Base-by-base conservation (phyloP, 257 asterid species). In the Coffea eugenioides region DNA sequence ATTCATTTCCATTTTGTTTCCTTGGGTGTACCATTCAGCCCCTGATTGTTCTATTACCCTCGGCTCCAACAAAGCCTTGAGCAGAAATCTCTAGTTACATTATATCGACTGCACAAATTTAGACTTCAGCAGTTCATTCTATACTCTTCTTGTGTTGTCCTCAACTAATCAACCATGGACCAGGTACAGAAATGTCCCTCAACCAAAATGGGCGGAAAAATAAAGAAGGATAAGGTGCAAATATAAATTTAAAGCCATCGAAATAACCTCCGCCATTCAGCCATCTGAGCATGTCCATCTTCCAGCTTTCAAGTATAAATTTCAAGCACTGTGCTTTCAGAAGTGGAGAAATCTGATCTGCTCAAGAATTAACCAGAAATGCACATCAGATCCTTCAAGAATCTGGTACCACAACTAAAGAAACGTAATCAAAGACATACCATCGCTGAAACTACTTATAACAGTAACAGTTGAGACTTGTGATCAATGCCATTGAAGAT, bases 401-500 rank as follows among this genome's bases (percentile, higher is more conserved):
- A 45, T 12, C 1, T 14, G 65, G 8, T 54, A 51, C n/a, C 20
- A 18, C 16, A 18, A 23, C 71, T 23, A 18, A 21, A 14, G 54
- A 41, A 43, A 16, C 3, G 39, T 36, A 54, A 13, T 16, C 21
- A 34, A 61, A n/a, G 23, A 56, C 43, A 23, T 62, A 52, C 77
- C 52, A 23, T 48, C 4, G 27, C 12, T 27, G 27, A 7, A 81
- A 8, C 56, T 46, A 5, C 84, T 27, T 91, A 95, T 72, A 92
- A 88, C 46, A 76, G 75, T 81, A 93, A 67, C 71, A 93, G 56
- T 79, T 93, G 99, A 69, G 98, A 96, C 88, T 94, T 96, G 88
- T 94, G 97, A 85, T 94, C 97, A 68, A 96, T 80, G 67, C 98
- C 97, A 57, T 91, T 94, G 92, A 91, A 96, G 80, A 96, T 88